Conservation (phyloP, 225 moss, liverwort and hornwort species). For the Lunularia cruciata region DNA sequence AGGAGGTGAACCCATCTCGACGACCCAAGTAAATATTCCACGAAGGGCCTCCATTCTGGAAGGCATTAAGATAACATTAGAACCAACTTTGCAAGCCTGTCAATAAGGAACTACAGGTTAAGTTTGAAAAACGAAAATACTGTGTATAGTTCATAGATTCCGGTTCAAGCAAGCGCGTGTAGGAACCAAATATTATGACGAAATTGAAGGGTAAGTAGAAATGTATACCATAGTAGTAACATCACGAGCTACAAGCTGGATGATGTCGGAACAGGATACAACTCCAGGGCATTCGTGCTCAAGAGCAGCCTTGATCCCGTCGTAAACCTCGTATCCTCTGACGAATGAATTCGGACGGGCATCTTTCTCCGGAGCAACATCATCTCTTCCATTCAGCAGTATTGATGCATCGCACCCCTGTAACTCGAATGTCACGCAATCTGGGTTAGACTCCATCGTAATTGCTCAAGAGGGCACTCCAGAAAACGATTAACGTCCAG, state of each 20-base stretch:
- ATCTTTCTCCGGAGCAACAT: background rate
- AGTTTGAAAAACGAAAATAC: too few relatives aligned
- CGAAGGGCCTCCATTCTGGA: slow-evolving; percentile 31
- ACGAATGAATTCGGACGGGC: background rate
- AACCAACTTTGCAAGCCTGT: too few relatives aligned
- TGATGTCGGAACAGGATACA: slow-evolving; percentile 13
- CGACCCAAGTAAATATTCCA: slow-evolving; percentile 54
- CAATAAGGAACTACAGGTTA: too few relatives aligned
- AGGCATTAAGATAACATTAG: too few relatives aligned
- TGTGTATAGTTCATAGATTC: too few relatives aligned
- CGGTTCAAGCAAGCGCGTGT: too few relatives aligned
- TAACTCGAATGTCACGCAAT: too few relatives aligned
- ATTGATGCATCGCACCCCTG: slow-evolving; percentile 19
- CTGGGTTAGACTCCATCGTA: too few relatives aligned
- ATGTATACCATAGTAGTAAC: background rate
- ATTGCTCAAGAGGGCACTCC: too few relatives aligned
- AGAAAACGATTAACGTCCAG: too few relatives aligned
- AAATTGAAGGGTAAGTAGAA: too few relatives aligned
- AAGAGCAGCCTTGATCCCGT: slow-evolving; percentile 2
- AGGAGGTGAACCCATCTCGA: slow-evolving; percentile 59
- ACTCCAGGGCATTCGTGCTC: slow-evolving; percentile 13
- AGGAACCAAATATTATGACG: too few relatives aligned
- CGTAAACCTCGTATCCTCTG: background rate
- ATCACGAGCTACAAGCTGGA: slow-evolving; percentile 8
- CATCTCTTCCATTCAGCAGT: background rate